Base-by-base conservation (phyloP, 139 green algal species). In the Chlorella sorokiniana region DNA sequence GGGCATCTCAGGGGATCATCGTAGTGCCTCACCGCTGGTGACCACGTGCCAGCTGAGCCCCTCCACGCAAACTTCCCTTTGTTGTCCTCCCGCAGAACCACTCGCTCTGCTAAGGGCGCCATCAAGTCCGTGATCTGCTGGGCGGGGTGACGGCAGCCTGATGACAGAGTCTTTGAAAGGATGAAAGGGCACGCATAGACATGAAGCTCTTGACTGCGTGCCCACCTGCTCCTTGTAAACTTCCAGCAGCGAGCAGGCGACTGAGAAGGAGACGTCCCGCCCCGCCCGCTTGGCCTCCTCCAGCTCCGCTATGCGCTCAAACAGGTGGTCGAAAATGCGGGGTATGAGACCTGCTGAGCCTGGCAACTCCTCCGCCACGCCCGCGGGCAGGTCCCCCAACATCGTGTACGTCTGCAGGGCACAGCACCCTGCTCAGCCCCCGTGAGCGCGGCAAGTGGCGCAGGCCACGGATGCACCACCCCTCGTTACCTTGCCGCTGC, bases 221-320 rank as follows among this genome's bases (percentile, higher is more conserved):
- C 69, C 22, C 61, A 33, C 69, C 59, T 90, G 89, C 87, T 99
- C 96, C 74, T 99, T 99, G 91, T 99, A 99, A 56, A 98, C 97
- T 91, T 99, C 94, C 27, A 98, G 48, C 67, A 91, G 86, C 0
- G 78, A 83, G 72, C 83, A 84, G 14, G 35, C 31, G 22, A 85
- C 45, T 14, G 38, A 52, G 62, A 77, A 89, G 23, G 56, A 14
- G 0, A 88, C 59, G 35, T 69, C 54, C 1, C 52, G 52, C 5
- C 76, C 69, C 11, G 20, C 27, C 29, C 74, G 45, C 62, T 59
- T 44, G 27, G 31, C 63, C 41, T 78, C 41, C 69, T 94, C 85
- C 80, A 91, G 75, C 74, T 89, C 83, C 11, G 69, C 54, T 35
- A 97, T 96, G 18, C 86, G 84, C 0, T 48, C 10, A 51, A 98